These are phyloP conservation scores for Neurospora tetraspora DNA, from an alignment of 495 filamentous ascomycete species.

Conservation along the genomic window DNA sequence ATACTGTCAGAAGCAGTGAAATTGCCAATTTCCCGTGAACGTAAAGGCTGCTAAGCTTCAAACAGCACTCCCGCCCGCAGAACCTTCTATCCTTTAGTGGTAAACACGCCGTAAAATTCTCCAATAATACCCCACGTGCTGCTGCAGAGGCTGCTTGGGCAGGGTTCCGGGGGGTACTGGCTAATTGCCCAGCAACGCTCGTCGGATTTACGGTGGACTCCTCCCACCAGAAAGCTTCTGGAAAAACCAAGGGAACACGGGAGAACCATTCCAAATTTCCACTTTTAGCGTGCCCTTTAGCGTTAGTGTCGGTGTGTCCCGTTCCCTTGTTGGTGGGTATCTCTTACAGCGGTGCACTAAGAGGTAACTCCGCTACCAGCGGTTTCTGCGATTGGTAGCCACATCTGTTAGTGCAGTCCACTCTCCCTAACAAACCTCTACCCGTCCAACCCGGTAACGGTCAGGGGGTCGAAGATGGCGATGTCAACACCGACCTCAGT, in stretches of 20 bases:
- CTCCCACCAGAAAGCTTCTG: neutral
- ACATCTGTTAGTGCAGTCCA: neutral
- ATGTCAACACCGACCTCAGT: neutral
- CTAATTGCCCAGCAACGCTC: neutral
- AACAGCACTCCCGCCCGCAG: neutral
- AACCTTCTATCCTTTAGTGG: neutral
- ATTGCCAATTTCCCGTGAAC: neutral
- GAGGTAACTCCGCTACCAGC: neutral
- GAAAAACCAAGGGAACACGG: neutral
- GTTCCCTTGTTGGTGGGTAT: neutral
- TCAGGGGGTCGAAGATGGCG: neutral
- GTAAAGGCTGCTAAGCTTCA: neutral
- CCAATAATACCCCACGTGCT: neutral
- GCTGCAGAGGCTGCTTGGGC: neutral
- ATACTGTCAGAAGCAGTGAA: neutral
- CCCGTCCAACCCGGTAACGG: neutral
- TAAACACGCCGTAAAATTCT: neutral
- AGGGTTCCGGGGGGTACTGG: neutral
- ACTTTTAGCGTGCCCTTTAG: too few species aligned
- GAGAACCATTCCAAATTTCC: neutral
- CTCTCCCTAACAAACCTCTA: neutral
- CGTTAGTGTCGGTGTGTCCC: neutral
- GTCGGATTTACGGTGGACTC: neutral
- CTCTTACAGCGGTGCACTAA: neutral
- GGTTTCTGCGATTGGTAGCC: neutral